These are phyloP conservation scores for Coemansia furcata DNA, from an alignment of 192 early-diverging fungal genomes.

Conservation along the genomic window DNA sequence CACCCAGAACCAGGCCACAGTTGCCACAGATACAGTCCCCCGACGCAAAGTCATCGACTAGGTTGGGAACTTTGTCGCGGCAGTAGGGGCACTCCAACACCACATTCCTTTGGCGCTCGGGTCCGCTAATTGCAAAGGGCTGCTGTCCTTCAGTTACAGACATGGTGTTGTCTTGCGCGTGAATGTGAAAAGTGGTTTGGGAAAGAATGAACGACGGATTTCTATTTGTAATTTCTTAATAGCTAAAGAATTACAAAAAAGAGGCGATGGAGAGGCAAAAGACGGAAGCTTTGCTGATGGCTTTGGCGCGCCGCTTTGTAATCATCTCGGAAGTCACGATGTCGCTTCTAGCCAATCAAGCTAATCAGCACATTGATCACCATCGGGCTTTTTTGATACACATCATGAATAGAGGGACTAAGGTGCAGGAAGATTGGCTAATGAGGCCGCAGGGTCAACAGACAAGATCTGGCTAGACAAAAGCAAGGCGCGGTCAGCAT, in stretches of 20 bases:
- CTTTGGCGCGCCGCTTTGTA: not conserved
- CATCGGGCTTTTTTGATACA: conserved; percentile 3
- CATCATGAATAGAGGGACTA: not conserved
- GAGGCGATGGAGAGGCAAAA: conserved; percentile 1
- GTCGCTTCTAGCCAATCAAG: not conserved
- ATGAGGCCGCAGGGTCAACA: conserved; percentile 12
- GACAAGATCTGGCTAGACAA: conserved; percentile 29
- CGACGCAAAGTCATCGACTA: conserved; percentile 91
- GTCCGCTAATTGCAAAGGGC: not conserved
- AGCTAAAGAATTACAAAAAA: not conserved
- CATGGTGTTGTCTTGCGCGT: not conserved
- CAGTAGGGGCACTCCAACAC: conserved; percentile 72
- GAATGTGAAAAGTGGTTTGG: not conserved
- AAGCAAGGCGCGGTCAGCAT: conserved; percentile 58
- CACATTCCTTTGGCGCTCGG: conserved; percentile 6
- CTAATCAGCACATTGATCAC: not conserved
- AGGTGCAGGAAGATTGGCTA: conserved; percentile 25
- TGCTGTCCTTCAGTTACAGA: not conserved
- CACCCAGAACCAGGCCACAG: conserved; percentile 90
- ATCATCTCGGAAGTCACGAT: not conserved
- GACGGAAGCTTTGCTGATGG: not conserved
- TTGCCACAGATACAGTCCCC: conserved; percentile 94
- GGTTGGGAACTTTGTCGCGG: conserved; percentile 79
- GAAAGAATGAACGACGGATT: not conserved
- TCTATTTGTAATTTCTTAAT: not conserved